Evolutionary conservation across 495 filamentous ascomycete genomes (phyloP), one percentile per base, ranked within the genome.

Genomic region (Copromyces sp.): DNA sequence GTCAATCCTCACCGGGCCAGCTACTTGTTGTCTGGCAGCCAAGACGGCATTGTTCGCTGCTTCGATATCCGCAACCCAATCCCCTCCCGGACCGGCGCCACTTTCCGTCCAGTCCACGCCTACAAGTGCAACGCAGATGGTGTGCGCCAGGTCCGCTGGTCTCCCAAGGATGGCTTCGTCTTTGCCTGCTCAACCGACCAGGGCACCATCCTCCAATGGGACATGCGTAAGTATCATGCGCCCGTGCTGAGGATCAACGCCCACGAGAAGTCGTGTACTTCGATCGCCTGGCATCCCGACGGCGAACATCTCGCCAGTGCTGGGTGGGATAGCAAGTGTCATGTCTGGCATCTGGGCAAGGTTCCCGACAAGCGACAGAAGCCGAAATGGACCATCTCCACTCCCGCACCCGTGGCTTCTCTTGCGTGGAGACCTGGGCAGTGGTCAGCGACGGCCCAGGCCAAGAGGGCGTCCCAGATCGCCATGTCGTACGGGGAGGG

Each of bases 271-370:
- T 87, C 90, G 0, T 97, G 92, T 77, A 90, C 88, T 72, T 86
- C 93, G 5, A 90, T 99, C 68, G 93, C 97, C 75, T 99, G 96
- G 95, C 95, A 99, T 78, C 94, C 93, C 1, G 95, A 98, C 80
- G 95, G 95, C 39, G 92, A 92, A 73, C 92, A 98, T 80, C 84
- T 97, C 17, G 90, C 92, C 44, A 97, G 93, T 77, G 94, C 91
- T 35, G 91, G 94, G 44, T 85, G 87, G 35, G 95, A 99, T 79
- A 89, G 89, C 73, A 91, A 90, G 69, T 92, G 97, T 75, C 90
- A 94, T 78, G 89, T 98, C 40, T 99, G 96, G 96, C 93, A 98
- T 80, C 87, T 98, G 77, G 91, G 91, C 11, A 85, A 87, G n/a
- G 89, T 88, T 38, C 88, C 89, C 38, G 90, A 93, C 74, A 90